These are phyloP conservation scores for Capsella bursapastoris DNA, from an alignment of 345 rosid species.

Conservation along the genomic window DNA sequence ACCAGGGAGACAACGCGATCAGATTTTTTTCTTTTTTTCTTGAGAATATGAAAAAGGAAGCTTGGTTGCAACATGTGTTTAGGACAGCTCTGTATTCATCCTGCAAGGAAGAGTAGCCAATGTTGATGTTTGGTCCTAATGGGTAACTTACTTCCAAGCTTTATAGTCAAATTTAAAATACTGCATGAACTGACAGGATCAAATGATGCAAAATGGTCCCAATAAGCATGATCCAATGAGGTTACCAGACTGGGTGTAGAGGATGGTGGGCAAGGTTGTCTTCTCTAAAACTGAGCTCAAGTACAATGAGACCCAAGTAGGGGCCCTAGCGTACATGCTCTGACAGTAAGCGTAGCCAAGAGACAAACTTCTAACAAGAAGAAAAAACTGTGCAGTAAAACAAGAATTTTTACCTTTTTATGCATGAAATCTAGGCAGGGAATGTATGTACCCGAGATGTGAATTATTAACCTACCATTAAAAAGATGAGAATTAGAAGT, in stretches of 20 bases:
- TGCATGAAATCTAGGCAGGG: slow-evolving; percentile 23
- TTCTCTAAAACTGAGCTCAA: slow-evolving; percentile 41
- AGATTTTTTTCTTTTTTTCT: not conserved
- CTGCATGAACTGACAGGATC: slow-evolving; percentile 38
- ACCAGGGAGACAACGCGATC: slow-evolving; percentile 21
- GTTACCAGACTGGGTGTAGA: slow-evolving; percentile 31
- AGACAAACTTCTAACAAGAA: slow-evolving; percentile 24
- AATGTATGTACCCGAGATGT: slow-evolving; percentile 23
- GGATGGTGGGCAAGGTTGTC: slow-evolving; percentile 41
- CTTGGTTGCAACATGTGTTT: slow-evolving; percentile 13
- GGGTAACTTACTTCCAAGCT: slow-evolving; percentile 34
- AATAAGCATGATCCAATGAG: slow-evolving; percentile 44
- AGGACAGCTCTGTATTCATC: slow-evolving; percentile 24
- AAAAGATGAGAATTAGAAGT: slow-evolving; percentile 23
- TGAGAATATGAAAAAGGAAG: slow-evolving; percentile 12
- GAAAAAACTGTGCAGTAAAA: slow-evolving; percentile 39
- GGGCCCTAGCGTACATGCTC: slow-evolving; percentile 54
- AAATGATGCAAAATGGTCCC: slow-evolving; percentile 58
- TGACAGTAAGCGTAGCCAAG: slow-evolving; percentile 34
- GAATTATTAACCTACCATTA: slow-evolving; percentile 30
- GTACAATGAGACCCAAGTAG: slow-evolving; percentile 51
- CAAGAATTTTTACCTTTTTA: slow-evolving; percentile 31
- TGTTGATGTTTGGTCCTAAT: slow-evolving; percentile 37
- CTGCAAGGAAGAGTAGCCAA: slow-evolving; percentile 26
- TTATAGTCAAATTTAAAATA: slow-evolving; percentile 46